Conservation (phyloP, 2,329 filamentous ascomycete species). For the Cladophialophora immunda region DNA sequence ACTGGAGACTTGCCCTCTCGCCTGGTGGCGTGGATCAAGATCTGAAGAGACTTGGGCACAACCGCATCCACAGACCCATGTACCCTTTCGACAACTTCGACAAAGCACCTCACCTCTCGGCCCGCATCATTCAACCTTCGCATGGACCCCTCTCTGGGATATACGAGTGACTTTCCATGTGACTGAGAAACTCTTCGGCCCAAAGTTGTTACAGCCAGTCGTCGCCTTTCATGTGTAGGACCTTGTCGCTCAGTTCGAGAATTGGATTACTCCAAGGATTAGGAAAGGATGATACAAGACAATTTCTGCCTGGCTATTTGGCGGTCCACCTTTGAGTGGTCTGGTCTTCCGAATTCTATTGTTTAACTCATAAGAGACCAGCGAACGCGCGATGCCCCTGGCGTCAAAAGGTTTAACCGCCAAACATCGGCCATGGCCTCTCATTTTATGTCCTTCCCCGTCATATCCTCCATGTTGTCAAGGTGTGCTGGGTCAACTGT, state of each 20-base stretch:
- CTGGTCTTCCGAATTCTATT: not conserved
- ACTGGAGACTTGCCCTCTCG: conserved; percentile 15
- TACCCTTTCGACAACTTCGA: conserved; percentile 15
- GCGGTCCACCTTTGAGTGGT: not conserved
- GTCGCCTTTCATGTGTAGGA: not conserved
- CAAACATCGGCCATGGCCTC: not conserved
- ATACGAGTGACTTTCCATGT: not conserved
- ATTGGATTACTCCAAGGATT: too few species aligned
- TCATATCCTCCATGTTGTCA: not conserved
- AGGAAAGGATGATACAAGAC: not conserved
- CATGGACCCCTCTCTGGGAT: not conserved
- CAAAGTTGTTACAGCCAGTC: not conserved
- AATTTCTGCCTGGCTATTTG: not conserved
- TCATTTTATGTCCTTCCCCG: not conserved
- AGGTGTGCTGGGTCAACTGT: not conserved
- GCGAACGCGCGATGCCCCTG: not conserved
- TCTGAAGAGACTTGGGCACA: conserved; percentile 15
- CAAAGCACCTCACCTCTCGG: not conserved
- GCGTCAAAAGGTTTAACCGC: conserved; percentile 1
- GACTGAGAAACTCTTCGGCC: not conserved
- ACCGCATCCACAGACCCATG: conserved; percentile 18
- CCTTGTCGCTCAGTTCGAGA: not conserved
- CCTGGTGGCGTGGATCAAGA: conserved; percentile 21
- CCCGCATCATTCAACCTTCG: conserved; percentile 12
- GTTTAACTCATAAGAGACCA: not conserved